Evolutionary conservation across 345 rosid species (phyloP), one percentile per base, ranked within the genome.

Genomic region (Syzygium jambos): DNA sequence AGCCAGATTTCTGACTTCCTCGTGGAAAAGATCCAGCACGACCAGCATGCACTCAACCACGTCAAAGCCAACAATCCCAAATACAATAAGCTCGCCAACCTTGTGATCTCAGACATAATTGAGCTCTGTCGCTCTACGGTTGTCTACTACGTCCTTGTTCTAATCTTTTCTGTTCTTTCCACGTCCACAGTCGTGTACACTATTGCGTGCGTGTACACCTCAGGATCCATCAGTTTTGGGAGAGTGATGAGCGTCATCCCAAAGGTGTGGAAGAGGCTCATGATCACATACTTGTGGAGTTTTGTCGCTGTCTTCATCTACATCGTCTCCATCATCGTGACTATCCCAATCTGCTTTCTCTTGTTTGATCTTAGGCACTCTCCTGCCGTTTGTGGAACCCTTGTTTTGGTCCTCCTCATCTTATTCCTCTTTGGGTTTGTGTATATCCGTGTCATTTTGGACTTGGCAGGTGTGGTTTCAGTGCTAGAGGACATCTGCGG

Each of bases 401-500:
- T 53, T 14, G 17, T 0, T 21, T 52, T n/a, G 25, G 11, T 87
- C 51, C 19, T 86, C 0, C 25, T 52, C 51, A 4, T 86, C 10
- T 1, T 88, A 3, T 91, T 82, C 86, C 41, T 91, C 3, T 51
- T 30, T 6, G 94, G 93, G 12, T 65, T 86, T 1, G 90, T 92
- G 27, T 93, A 92, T 49, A 57, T 94, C 51, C 83, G 65, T 84
- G 77, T 94, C 46, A 56, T 92, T 6, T 94, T 91, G 94, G 91
- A 93, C 41, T 61, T 95, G 89, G 95, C 94, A 0, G 87, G 91
- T 22, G 95, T 92, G 15, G 91, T 92, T 57, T 91, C 95, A 0
- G 95, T 93, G 12, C 41, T 95, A 85, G 94, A 93, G 88, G 94
- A 93, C 30, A 87, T 73, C 7, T 86, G 86, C 11, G 95, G 96